Evolutionary conservation across 176 grass and related monocot genomes (phyloP).

Genomic region (Musa troglodytarum): DNA sequence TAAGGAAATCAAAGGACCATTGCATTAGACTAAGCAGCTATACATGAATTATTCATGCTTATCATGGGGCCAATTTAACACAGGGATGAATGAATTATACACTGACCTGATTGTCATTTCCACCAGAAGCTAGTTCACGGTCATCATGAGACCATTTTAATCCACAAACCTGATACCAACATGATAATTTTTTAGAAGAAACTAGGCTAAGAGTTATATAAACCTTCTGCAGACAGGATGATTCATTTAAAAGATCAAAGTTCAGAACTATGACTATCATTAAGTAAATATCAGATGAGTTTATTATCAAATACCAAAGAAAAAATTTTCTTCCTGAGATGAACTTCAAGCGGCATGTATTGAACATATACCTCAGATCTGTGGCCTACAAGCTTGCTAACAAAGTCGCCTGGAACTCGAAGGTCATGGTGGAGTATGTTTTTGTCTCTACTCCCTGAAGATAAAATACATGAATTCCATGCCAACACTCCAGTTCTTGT

Average conservation of each 20-base stretch:
- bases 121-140: constrained; percentile 92
- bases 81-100: not conserved
- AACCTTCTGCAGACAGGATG: not conserved
- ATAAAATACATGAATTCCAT: constrained; percentile 89
- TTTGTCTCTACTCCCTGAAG: constrained; percentile 91
- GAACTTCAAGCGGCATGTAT: too few relatives aligned
- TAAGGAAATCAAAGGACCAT: not conserved
- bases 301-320: not conserved
- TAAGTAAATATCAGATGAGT: too few relatives aligned
- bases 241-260: too few relatives aligned
- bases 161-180: constrained; percentile 57
- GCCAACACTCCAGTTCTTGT: constrained; percentile 70
- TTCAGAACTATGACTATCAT: too few relatives aligned
- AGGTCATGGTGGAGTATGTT: constrained; percentile 89
- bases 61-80: too few relatives aligned
- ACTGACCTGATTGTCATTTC: constrained; percentile 77
- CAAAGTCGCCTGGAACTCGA: constrained; percentile 61
- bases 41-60: not conserved
- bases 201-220: not conserved
- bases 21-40: not conserved
- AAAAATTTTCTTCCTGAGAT: not conserved
- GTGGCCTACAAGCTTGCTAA: constrained; percentile 67
- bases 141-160: constrained; percentile 97
- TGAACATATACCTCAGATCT: constrained; percentile 67
- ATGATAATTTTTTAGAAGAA: constrained; percentile 1